A percentile compares a stretch with the other conserved stretches of the same genome.
phyloP scores from a whole-genome alignment of 805 yeast species.

The Komagataella pseudopastoris region DNA sequence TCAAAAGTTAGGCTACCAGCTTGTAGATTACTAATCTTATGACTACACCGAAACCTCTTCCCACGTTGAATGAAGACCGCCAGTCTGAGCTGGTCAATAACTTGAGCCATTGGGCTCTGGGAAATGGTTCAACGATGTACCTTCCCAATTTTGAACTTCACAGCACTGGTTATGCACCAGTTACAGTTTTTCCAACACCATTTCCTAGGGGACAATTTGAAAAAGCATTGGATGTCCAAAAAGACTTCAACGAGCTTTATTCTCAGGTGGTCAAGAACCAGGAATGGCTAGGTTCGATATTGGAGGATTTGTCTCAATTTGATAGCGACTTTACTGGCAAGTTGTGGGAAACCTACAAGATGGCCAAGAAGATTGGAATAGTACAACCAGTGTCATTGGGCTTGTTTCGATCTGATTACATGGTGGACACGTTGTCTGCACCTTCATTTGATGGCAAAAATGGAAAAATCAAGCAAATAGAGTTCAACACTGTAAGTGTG shows the following conservation, averaged over 20 bases:
- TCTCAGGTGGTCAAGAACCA: conserved; percentile 46
- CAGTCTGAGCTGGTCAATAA: conserved; percentile 24
- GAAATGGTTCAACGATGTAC: conserved; percentile 75
- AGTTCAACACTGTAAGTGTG: conserved; percentile 90
- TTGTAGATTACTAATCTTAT: not conserved
- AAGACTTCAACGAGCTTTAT: conserved; percentile 60
- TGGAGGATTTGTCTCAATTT: conserved; percentile 37
- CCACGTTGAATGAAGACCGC: conserved; percentile 4
- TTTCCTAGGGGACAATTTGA: conserved; percentile 58
- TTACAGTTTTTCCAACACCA: conserved; percentile 85
- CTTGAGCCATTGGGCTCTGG: conserved; percentile 61
- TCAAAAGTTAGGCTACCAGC: not conserved
- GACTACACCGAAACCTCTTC: conserved; percentile 3
- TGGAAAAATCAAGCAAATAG: conserved; percentile 72
- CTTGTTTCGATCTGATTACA: conserved; percentile 81
- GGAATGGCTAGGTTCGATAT: conserved; percentile 48
- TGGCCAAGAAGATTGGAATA: conserved; percentile 33
- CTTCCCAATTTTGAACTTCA: conserved; percentile 39
- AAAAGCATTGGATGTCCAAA: conserved; percentile 54
- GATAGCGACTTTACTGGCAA: conserved; percentile 77
- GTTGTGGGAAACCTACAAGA: conserved; percentile 45
- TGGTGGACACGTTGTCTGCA: conserved; percentile 36
- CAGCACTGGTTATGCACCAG: conserved; percentile 61
- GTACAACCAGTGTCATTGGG: conserved; percentile 67
- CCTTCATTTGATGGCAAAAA: conserved; percentile 16